Evolutionary conservation across 768 basidiomycete species (phyloP), one percentile per base, ranked within the genome.

Genomic region (Rhodotorula diobovata): DNA sequence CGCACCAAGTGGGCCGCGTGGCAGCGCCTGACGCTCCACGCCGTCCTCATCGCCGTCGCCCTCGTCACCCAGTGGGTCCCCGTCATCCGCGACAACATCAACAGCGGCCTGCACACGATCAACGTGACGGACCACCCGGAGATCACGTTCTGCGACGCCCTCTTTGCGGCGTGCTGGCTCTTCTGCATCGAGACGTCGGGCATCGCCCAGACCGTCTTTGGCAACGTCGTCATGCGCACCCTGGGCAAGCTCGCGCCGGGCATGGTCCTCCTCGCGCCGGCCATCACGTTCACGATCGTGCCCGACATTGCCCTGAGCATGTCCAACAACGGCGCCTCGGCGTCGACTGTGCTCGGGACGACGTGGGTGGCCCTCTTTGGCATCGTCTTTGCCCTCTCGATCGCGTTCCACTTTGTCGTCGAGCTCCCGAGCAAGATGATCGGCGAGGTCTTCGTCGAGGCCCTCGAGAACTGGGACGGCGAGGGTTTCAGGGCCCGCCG

Each of bases 321-420:
- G 65, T 45, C 46, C 61, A 77, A 76, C 72, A 66, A 61, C 60
- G 76, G 76, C 53, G 43, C 68, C 30, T 41, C 62, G 25, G 76
- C 68, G 32, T 72, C 72, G 45, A 25, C 70, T 25, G 59, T 79
- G 51, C 74, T 79, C 67, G 78, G 76, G 48, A 63, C 74, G 51
- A 63, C 70, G 23, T 79, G 78, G 77, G 63, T 76, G 65, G 77
- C 76, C 64, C 48, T 72, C 64, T 77, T 79, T 53, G 61, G 66
- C 67, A 72, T 74, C 69, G 69, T 64, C 56, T 51, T 77, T 55
- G 75, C 69, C 35, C 66, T 76, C 46, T 63, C 77, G 43, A 67
- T 79, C 70, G 71, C 71, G 48, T 79, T 79, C 76, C 76, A 79
- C 76, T 77, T 79, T 48, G 20, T 76, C 48, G 77, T 79, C 72